These are phyloP conservation scores for Fereydounia khargensis DNA, from an alignment of 1,284 basidiomycete species.

Conservation along the genomic window DNA sequence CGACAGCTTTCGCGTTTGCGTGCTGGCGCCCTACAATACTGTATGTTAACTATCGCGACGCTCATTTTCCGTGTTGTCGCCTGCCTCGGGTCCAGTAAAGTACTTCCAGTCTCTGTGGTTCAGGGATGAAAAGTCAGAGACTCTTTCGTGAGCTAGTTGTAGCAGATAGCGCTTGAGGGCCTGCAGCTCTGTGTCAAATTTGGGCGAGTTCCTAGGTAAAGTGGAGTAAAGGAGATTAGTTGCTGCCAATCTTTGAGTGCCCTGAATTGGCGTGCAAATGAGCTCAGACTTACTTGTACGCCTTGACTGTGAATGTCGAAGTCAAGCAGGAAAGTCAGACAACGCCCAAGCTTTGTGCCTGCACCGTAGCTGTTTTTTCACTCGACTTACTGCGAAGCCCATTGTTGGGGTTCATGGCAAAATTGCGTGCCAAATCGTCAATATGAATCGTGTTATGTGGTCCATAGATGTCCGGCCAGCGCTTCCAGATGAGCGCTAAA, in stretches of 20 bases:
- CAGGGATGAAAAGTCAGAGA: conserved; percentile 24
- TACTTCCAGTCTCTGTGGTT: conserved; percentile 33
- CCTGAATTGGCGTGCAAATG: no score
- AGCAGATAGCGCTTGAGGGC: conserved; percentile 28
- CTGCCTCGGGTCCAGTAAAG: conserved; percentile 20
- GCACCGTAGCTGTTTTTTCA: no score
- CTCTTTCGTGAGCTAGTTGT: conserved; percentile 28
- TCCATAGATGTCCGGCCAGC: conserved; percentile 38
- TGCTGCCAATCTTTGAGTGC: no score
- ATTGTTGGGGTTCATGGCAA: conserved; percentile 79
- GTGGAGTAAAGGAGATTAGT: no score
- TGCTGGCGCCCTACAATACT: no score
- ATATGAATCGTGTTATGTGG: conserved; percentile 76
- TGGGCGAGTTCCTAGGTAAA: conserved; percentile 32
- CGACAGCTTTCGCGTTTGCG: no score
- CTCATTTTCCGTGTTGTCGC: no score
- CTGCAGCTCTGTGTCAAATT: conserved; percentile 38
- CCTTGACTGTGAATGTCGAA: no score
- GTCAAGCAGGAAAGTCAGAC: no score
- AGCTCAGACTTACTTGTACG: no score
- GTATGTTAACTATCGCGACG: no score
- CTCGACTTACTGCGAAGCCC: conserved; percentile 78
- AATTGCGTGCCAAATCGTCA: conserved; percentile 75
- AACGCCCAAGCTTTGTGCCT: no score
- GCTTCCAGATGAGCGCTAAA: conserved; percentile 50